Base-by-base conservation (phyloP, 116 monocot species). In the Phalaenopsis hybrid region DNA sequence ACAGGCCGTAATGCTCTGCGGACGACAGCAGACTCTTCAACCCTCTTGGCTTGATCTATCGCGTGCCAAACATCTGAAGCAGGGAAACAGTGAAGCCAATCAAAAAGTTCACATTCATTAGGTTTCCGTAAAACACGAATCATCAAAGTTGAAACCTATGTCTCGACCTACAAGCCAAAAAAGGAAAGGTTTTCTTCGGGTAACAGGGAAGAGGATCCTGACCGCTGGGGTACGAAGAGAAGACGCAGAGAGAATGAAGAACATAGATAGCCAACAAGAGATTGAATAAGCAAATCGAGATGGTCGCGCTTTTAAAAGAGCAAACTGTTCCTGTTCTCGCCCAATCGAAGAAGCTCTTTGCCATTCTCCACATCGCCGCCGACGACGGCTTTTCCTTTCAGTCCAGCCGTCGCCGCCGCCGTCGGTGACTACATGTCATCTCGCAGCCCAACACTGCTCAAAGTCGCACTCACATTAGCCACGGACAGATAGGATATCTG, bases 201-300 rank as follows among this genome's bases (percentile, higher is more conserved):
- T 21, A 33, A 46, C 46, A 33, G 9, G 46, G n/a, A 44, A 46
- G 21, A 46, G 77, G 31, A 51, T 77, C 25, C 49, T 77, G 44
- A 25, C 48, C 67, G 41, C 55, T 7, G 34, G 79, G 45, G 11
- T 81, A 55, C 17, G 81, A 43, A 11, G 86, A 78, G 55, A 79
- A 80, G 44, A 82, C 23, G 73, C 28, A 84, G 82, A 76, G 77
- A 16, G 87, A 86, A 87, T 17, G 90, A 59, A 44, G 84, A 91
- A 20, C 88, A 76, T 61, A 87, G 82, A 41, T 88, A 61, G 21
- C 88, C 88, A 16, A 83, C 89, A 91, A 50, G 81, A 92, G 86
- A 79, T 95, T 95, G 6, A 90, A 76, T 50, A 76, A 92, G 85
- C 89, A 89, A 46, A 92, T 77, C 31, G 77, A 86, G 33, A 92